Conservation (phyloP, 202 grass and related monocot genomes). For the Brachypodium distachyon region DNA sequence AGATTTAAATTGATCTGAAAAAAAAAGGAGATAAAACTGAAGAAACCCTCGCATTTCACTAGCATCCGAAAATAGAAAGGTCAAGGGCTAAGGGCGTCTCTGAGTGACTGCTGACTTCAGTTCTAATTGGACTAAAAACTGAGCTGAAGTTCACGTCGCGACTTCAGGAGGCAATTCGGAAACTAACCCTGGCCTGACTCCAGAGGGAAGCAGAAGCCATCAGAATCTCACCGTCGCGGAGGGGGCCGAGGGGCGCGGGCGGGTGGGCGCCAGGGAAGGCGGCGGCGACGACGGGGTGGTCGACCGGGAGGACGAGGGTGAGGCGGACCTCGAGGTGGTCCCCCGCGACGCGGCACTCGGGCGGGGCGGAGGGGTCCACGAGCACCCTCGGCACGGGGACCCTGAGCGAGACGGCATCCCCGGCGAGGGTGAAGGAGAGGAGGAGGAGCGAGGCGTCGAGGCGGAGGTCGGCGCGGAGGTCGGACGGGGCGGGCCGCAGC, state of each 20-base stretch:
- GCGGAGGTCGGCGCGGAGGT: conserved; percentile 41
- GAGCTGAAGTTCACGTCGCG: neutral
- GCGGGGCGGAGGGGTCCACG: conserved; percentile 42
- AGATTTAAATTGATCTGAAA: neutral
- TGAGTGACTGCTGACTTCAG: neutral
- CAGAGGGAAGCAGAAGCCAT: neutral
- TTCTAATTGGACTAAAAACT: neutral
- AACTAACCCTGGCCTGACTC: neutral
- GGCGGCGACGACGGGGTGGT: conserved; percentile 59
- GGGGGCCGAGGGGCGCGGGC: conserved; percentile 22
- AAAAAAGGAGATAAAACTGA: conserved; percentile 4
- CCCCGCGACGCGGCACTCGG: conserved; percentile 35
- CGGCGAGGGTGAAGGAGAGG: conserved; percentile 44
- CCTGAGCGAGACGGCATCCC: conserved; percentile 12
- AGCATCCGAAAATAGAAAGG: neutral
- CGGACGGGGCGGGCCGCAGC: neutral
- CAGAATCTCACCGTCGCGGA: conserved; percentile 40
- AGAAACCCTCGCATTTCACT: neutral
- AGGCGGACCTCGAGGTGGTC: conserved; percentile 82
- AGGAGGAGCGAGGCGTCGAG: conserved; percentile 49
- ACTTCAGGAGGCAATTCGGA: neutral
- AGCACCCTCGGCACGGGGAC: conserved; percentile 72
- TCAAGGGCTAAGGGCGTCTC: neutral
- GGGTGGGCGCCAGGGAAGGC: conserved; percentile 24
- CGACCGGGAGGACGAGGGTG: conserved; percentile 64